Evolutionary conservation across 495 filamentous ascomycete species (phyloP), one percentile per base, ranked within the genome.

Genomic region (Cairneyella variabilis): DNA sequence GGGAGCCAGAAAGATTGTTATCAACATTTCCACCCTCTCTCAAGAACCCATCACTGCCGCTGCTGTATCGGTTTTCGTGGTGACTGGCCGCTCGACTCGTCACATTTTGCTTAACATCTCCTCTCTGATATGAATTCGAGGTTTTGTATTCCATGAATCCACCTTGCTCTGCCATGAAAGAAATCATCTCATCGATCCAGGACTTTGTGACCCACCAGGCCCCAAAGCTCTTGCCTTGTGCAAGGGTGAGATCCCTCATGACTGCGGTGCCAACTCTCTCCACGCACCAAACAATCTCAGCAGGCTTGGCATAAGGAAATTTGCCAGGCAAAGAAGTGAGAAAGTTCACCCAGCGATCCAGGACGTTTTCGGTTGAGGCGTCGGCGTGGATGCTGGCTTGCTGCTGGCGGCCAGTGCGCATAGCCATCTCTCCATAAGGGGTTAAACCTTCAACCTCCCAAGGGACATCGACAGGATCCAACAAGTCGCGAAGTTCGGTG

Each of bases 181-280:
- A 71, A 61, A 91, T 82, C 91, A 95, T 95, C 69, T 97, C 93
- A 65, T 97, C 92, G 48, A 98, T 80, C 76, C 91, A 98, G 47
- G 91, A 90, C 65, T 97, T 96, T n/a, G 89, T 91, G 48, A 96
- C 86, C 90, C 93, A 97, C 93, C 93, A 98, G 1, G 88, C 84
- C 12, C 89, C 90, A 63, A 96, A 98, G 61, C 89, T 95, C 53
- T 83, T 80, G 9, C 88, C 90, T 54, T 87, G 83, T 21, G 79
- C 79, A 20, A 97, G 83, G 7, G 92, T 97, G 51, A 92, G 76
- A 59, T 91, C 89, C 36, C 89, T 76, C 65, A 92, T 72, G 6
- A 85, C 81, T 10, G 85, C 80, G 1, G 83, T 84, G 16, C 86
- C 79, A 16, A 90, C 69, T 22, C 79, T 76, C 51, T 84, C 80